phyloP scores from a whole-genome alignment of 208 protist genomes.

The Leishmania tropica region DNA sequence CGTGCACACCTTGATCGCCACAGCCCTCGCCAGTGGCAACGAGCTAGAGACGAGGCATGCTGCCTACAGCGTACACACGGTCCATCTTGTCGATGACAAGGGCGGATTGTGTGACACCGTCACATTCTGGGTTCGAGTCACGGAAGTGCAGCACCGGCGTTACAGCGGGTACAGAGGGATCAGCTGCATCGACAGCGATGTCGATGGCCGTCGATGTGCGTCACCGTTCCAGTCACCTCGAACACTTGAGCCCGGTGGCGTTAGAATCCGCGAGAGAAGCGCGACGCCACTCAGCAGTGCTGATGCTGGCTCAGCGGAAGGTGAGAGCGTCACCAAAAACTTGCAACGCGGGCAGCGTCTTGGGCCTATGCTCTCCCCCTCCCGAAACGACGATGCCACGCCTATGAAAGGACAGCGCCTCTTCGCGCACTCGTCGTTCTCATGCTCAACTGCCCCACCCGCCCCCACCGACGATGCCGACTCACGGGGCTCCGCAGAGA shows the following conservation, averaged over 20 bases:
- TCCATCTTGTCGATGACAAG: conserved; percentile 5
- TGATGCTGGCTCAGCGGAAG: not conserved
- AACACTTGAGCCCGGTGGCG: not conserved
- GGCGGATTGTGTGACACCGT: not conserved
- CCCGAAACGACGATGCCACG: not conserved
- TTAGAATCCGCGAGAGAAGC: not conserved
- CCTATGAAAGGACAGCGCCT: not conserved
- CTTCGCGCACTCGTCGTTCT: not conserved
- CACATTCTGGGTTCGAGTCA: conserved; percentile 13
- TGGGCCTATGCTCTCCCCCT: conserved; percentile 9
- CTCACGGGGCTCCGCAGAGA: not conserved
- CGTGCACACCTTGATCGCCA: conserved; percentile 15
- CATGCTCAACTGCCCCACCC: not conserved
- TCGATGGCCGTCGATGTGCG: not conserved
- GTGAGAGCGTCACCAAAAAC: not conserved
- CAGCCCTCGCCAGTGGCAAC: not conserved
- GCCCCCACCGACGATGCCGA: not conserved
- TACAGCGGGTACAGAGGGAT: not conserved
- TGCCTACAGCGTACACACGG: conserved; percentile 15
- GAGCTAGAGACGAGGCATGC: not conserved
- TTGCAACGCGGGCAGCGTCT: not conserved
- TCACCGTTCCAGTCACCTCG: not conserved
- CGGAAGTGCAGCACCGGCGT: not conserved
- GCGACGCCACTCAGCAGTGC: not conserved
- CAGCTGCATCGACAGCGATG: not conserved